phyloP scores from a whole-genome alignment of 1,139 yeast genomes.

The Kurtzmaniella quercitrusa region DNA sequence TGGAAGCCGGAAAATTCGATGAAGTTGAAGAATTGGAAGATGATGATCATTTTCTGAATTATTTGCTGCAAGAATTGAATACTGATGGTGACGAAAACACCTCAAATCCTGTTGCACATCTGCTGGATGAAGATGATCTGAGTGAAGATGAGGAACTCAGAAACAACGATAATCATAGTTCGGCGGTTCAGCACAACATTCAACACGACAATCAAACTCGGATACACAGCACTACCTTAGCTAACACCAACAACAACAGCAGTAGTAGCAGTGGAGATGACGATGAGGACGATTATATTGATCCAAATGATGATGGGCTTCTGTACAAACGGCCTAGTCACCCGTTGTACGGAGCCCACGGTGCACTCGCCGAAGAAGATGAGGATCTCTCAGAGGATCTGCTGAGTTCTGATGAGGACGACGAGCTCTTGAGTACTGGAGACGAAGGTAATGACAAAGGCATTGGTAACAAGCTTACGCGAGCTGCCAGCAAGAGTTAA shows the following conservation, averaged over 20 bases:
- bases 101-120: conserved; percentile 3
- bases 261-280: conserved; percentile 14
- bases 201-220: not conserved
- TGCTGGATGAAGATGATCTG: conserved; percentile 12
- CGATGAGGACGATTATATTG: conserved; percentile 63
- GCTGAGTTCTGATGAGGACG: conserved; percentile 26
- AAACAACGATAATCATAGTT: conserved; percentile 8
- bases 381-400: conserved; percentile 26
- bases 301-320: conserved; percentile 79
- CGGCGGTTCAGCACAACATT: not conserved
- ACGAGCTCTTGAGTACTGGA: conserved; percentile 18
- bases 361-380: conserved; percentile 22
- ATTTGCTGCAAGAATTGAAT: conserved; percentile 78
- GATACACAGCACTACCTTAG: not conserved
- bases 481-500: conserved; percentile 41
- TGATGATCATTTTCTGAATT: conserved; percentile 58
- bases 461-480: conserved; percentile 27
- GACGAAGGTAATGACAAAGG: conserved; percentile 16
- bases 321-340: conserved; percentile 60
- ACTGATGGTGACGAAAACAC: conserved; percentile 50
- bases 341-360: conserved; percentile 51
- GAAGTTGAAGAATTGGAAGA: conserved; percentile 21
- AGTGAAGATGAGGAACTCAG: conserved; percentile 8
- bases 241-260: not conserved
- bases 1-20: conserved; percentile 21